Base-by-base conservation (phyloP, 139 green algal species). In the Chlamydomonas incerta region DNA sequence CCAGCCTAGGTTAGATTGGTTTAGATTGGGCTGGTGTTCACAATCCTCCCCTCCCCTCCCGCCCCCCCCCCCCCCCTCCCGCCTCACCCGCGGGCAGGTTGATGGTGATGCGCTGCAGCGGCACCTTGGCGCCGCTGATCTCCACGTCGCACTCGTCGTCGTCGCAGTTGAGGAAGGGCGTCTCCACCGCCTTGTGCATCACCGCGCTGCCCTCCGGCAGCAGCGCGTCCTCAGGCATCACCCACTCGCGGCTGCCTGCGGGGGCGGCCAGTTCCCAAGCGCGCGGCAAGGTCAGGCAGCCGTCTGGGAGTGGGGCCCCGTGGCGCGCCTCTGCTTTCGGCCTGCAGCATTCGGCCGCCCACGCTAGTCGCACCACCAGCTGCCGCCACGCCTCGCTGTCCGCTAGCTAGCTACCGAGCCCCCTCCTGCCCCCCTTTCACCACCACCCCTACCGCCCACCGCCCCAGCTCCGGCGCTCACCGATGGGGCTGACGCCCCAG, bases 51-150 rank as follows among this genome's bases (percentile, higher is more conserved):
- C 66, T 50, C 8, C 31, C 66, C 66, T 2, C 23, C 23, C 1
- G 18, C 62, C 73, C 26, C 63, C 26, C 6, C 28, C 72, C 47
- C 50, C 73, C 20, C 0, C 29, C 52, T 29, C 11, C 34, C 0
- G 76, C 41, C 74, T 82, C 69, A 82, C 83, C 92, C 21, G 79
- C 62, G 17, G 96, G 94, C 29, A 98, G 41, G 6, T 60, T 83
- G 57, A 98, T 31, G 24, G 55, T 80, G 17, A 95, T 65, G n/a
- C 92, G 90, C 90, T 97, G 94, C 91, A 98, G 94, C 57, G 93
- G 94, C 82, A 97, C 88, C 68, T 87, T 86, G 15, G 81, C 72
- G 34, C 91, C 93, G 13, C 63, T 83, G 60, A 94, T 86, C 85
- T 93, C 83, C 26, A 94, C 84, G 34, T 87, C 86, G 73, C 90